Conservation (phyloP, 805 yeast species). For the Dipodascus albidus region DNA sequence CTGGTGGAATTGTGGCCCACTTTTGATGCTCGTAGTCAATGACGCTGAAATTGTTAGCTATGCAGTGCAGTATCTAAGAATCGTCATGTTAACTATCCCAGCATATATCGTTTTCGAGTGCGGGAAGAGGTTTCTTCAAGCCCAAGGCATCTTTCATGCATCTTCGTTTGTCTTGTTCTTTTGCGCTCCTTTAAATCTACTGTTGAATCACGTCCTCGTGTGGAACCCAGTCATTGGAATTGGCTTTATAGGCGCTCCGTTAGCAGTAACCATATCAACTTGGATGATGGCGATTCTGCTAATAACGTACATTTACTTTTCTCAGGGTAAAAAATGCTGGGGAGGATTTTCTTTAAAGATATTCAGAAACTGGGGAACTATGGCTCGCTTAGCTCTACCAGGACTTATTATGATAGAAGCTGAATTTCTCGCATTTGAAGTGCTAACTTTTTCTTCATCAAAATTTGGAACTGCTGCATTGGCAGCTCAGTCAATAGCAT, state of each 20-base stretch:
- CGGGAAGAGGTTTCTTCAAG: conserved; percentile 71
- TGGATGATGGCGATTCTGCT: conserved; percentile 57
- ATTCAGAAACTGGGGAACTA: conserved; percentile 46
- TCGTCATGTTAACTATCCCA: conserved; percentile 60
- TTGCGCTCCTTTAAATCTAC: conserved; percentile 59
- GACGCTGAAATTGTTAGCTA: conserved; percentile 40
- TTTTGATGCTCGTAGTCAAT: conserved; percentile 35
- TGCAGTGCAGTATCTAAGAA: conserved; percentile 48
- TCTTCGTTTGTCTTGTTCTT: conserved; percentile 56
- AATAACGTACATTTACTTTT: conserved; percentile 39
- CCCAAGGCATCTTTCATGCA: conserved; percentile 80
- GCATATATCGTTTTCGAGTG: conserved; percentile 71
- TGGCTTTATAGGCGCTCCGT: conserved; percentile 75
- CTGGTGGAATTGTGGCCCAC: conserved; percentile 50
- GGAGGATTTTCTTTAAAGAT: conserved; percentile 38
- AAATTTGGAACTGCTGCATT: conserved; percentile 54
- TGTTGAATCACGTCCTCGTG: conserved; percentile 60
- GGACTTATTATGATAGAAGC: conserved; percentile 65
- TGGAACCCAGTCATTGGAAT: conserved; percentile 60
- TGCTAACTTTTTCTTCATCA: conserved; percentile 55
- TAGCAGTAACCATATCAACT: conserved; percentile 59
- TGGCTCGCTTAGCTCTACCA: conserved; percentile 49
- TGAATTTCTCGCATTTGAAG: conserved; percentile 62
- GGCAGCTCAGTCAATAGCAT: conserved; percentile 62
- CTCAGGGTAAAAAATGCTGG: conserved; percentile 53